These are phyloP conservation scores for Backusella westeae DNA, from an alignment of 192 early-diverging fungal genomes.

Conservation along the genomic window DNA sequence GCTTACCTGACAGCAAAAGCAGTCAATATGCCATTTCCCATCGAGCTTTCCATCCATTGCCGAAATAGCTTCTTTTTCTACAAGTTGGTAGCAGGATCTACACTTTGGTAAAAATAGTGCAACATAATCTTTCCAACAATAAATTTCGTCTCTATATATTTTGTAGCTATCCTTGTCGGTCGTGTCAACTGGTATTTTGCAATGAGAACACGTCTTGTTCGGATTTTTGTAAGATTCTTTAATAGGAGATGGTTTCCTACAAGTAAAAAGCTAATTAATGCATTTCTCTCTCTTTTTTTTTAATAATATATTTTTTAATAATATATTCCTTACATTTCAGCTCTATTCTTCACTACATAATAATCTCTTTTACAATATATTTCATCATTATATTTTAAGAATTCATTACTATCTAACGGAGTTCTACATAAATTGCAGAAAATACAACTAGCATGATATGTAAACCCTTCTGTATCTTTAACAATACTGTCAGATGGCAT, in stretches of 20 bases:
- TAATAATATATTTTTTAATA: neutral
- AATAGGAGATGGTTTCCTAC: conserved; percentile 18
- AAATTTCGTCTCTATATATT: conserved; percentile 56
- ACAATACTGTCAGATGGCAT: neutral
- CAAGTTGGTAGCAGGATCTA: conserved; percentile 56
- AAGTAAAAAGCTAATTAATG: neutral
- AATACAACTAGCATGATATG: conserved; percentile 49
- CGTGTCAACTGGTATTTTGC: conserved; percentile 54
- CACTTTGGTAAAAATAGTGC: conserved; percentile 66
- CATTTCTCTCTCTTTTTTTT: neutral
- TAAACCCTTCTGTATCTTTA: neutral
- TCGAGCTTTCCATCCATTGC: conserved; percentile 68
- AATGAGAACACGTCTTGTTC: conserved; percentile 63
- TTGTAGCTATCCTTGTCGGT: conserved; percentile 30
- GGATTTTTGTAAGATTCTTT: conserved; percentile 27
- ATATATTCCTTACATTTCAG: conserved; percentile 42
- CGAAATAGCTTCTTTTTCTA: conserved; percentile 71
- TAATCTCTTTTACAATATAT: conserved; percentile 65
- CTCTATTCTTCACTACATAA: conserved; percentile 35
- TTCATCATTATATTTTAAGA: conserved; percentile 49
- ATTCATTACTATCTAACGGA: conserved; percentile 38
- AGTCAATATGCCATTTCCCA: conserved; percentile 68
- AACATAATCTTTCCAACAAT: conserved; percentile 65
- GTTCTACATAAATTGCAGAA: conserved; percentile 51
- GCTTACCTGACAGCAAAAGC: conserved; percentile 59